Conservation (phyloP, 2,329 filamentous ascomycete species). For the Botrytis galanthina region DNA sequence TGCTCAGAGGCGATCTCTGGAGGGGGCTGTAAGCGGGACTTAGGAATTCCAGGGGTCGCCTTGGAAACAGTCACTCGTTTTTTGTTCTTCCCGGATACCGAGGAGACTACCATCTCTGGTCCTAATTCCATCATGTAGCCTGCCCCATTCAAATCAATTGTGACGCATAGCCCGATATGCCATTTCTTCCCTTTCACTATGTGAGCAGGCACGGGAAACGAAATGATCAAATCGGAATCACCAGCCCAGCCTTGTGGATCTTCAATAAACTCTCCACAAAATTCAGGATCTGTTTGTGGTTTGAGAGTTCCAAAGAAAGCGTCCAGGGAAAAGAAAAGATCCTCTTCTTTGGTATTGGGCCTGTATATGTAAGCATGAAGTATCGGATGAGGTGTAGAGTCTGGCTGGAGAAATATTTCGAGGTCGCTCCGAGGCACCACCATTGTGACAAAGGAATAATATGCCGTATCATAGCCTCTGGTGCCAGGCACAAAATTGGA, state of each 20-base stretch:
- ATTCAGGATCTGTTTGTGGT: neutral
- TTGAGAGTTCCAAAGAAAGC: constrained; percentile 1
- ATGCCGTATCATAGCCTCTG: neutral
- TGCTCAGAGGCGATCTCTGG: neutral
- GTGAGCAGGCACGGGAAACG: neutral
- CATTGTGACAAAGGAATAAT: neutral
- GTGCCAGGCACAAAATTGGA: neutral
- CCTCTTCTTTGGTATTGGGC: neutral
- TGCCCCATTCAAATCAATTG: neutral
- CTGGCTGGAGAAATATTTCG: neutral
- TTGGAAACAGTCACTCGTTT: constrained; percentile 5
- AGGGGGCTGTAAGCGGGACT: neutral
- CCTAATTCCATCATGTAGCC: neutral
- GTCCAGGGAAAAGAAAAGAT: neutral
- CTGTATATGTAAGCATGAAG: neutral
- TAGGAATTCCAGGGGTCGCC: neutral
- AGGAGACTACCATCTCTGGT: neutral
- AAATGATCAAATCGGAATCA: neutral
- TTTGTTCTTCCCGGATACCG: neutral
- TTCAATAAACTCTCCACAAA: neutral
- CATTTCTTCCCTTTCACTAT: neutral
- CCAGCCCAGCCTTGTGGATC: neutral
- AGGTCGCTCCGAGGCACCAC: neutral
- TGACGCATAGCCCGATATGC: neutral
- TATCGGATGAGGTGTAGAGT: neutral